Evolutionary conservation across 352 stramenopile genomes (phyloP), one percentile per base, ranked within the genome.

Genomic region (Pythium vanterpoolii): DNA sequence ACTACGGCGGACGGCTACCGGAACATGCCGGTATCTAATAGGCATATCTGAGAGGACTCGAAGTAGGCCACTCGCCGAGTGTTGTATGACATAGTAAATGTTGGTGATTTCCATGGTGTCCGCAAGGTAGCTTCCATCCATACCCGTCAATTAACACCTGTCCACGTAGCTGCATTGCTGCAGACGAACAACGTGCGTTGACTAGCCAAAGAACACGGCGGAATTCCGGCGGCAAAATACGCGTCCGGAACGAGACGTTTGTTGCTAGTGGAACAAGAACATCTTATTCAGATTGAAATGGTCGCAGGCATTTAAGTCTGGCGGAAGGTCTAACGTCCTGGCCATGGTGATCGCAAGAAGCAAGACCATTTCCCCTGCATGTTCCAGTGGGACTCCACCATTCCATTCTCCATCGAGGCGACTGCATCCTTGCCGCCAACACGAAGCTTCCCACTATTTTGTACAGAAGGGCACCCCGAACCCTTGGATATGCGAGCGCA

Each of bases 1-100:
- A 71, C 46, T 66, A 51, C 21, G 51, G 52, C 26, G 34, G 54
- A 1, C 60, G 45, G 7, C 26, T 42, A 1, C 34, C 48, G 28
- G 46, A 51, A 13, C 53, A 60, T 28, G 30, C 36, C 1, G 54
- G 18, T 39, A 16, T 14, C 24, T 4, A 27, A 6, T 51, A 51
- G 21, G 24, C 13, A 6, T 21, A 18, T n/a, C 34, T 13, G 13
- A 42, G 10, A 19, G 14, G 11, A 11, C 6, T 11, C 6, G 31
- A 11, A 11, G 14, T 13, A 51, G 24, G 44, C 13, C n/a, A 46
- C 10, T 10, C 13, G 40, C 7, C 19, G 19, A 3, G 16, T 38
- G 2, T 38, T 38, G 33, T 14, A 14, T 18, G 33, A 14, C 11
- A 14, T 9, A 38, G 33, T 18, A 38, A 13, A 42, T 18, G 34